Conservation (phyloP, 1,284 basidiomycete genomes). For the Schizophyllum commune region DNA sequence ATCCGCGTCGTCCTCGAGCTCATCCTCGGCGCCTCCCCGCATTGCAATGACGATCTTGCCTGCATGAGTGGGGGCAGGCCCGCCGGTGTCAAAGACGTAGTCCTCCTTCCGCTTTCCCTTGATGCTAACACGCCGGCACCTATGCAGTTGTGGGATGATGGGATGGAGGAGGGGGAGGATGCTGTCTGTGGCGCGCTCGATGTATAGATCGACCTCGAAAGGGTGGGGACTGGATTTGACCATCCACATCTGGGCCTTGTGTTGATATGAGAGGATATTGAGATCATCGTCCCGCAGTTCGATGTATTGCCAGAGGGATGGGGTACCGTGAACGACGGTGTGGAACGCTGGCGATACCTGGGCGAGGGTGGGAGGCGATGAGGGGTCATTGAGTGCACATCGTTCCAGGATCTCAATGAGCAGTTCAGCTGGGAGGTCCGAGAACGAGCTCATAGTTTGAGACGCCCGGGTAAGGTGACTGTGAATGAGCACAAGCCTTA, state of each 20-base stretch:
- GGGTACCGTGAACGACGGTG: not conserved
- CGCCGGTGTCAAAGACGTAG: conserved; percentile 15
- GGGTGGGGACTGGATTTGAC: conserved; percentile 41
- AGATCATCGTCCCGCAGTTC: not conserved
- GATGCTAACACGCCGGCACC: conserved; percentile 47
- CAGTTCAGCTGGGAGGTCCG: not conserved
- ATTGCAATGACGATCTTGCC: not conserved
- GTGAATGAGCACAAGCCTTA: no score
- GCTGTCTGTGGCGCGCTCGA: conserved; percentile 36
- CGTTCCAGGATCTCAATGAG: not conserved
- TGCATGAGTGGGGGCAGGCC: conserved; percentile 23
- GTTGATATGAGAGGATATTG: not conserved
- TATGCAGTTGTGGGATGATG: conserved; percentile 40
- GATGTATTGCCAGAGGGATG: not conserved
- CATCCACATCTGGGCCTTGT: conserved; percentile 44
- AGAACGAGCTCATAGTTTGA: not conserved
- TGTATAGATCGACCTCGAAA: conserved; percentile 45
- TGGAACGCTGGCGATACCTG: not conserved
- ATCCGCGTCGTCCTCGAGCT: conserved; percentile 28
- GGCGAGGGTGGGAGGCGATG: not conserved
- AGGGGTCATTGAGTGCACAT: not conserved
- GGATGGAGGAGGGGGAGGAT: conserved; percentile 58
- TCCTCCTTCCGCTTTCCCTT: conserved; percentile 25
- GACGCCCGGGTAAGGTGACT: no score
- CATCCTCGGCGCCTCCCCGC: not conserved